Conservation (phyloP, 805 yeast species). For the Candida maris region DNA sequence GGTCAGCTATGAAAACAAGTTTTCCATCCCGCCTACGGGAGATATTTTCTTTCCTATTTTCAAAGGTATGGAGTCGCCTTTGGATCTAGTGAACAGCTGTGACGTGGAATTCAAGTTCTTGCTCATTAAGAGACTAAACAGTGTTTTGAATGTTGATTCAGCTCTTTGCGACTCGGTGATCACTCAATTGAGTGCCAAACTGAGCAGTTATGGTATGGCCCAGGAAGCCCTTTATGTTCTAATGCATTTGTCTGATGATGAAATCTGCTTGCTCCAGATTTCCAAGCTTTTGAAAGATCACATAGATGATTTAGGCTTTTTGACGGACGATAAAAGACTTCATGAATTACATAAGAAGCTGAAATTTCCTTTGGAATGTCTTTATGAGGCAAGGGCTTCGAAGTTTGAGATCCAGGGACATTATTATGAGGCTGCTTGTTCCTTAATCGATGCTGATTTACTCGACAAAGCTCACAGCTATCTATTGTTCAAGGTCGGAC, state of each 20-base stretch:
- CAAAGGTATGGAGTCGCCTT: conserved; percentile 12
- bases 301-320: conserved; percentile 29
- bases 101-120: conserved; percentile 23
- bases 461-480: conserved; percentile 63
- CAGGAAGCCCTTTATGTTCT: conserved; percentile 62
- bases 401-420: conserved; percentile 47
- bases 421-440: conserved; percentile 55
- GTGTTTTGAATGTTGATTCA: conserved; percentile 12
- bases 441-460: conserved; percentile 57
- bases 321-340: conserved; percentile 29
- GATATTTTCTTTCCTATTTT: conserved; percentile 15
- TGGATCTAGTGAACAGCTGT: conserved; percentile 10
- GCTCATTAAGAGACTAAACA: conserved; percentile 24
- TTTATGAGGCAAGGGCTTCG: conserved; percentile 60
- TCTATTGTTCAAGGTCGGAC: conserved; percentile 62
- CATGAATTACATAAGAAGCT: conserved; percentile 37
- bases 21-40: conserved; percentile 8
- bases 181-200: conserved; percentile 45
- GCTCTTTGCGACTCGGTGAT: conserved; percentile 18
- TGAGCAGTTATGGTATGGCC: conserved; percentile 45
- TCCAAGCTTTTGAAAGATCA: conserved; percentile 33
- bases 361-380: conserved; percentile 43
- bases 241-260: conserved; percentile 52
- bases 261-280: conserved; percentile 39
- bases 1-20: conserved; percentile 6